Evolutionary conservation across 768 basidiomycete genomes (phyloP).

Genomic region (Tylopilus plumbeoviolaceoides): DNA sequence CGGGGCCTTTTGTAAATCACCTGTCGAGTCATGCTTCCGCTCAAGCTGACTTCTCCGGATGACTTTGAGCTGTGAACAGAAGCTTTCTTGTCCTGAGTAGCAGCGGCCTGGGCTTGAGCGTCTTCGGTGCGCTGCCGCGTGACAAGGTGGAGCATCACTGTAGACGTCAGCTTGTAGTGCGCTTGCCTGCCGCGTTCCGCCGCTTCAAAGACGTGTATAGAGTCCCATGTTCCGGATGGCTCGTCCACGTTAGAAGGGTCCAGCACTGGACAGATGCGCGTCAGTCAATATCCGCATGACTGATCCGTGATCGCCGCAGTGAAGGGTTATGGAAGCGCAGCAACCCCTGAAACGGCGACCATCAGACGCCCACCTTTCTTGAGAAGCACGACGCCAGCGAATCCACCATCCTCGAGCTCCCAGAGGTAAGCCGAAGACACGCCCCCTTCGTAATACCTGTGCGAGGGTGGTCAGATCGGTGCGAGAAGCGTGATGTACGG

Average conservation of each 20-base stretch:
- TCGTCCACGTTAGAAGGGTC: conserved; percentile 50
- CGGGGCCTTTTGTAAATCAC: conserved; percentile 40
- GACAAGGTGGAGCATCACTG: conserved; percentile 90
- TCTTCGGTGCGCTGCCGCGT: conserved; percentile 41
- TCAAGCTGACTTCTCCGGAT: conserved; percentile 76
- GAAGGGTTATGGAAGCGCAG: conserved; percentile 1
- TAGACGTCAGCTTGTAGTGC: conserved; percentile 96
- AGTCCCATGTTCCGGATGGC: conserved; percentile 92
- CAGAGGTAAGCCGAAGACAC: conserved; percentile 96
- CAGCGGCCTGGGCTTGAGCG: conserved; percentile 7
- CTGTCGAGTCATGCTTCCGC: conserved; percentile 97
- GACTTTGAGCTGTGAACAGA: conserved; percentile 49
- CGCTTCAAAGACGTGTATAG: conserved; percentile 96
- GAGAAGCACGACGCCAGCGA: conserved; percentile 93
- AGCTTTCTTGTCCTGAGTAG: conserved; percentile 33
- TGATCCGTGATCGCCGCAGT: neutral
- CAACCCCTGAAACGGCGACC: too few species aligned
- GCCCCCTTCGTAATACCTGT: conserved; percentile 96
- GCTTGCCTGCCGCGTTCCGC: conserved; percentile 89
- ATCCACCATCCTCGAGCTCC: conserved; percentile 95
- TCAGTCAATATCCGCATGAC: neutral
- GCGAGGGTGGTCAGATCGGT: neutral
- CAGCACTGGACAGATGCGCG: conserved; percentile 48
- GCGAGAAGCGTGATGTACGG: neutral
- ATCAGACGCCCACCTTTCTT: conserved; percentile 71